Evolutionary conservation across 163 green algal genomes (phyloP).

Genomic region (Botryococcus braunii): DNA sequence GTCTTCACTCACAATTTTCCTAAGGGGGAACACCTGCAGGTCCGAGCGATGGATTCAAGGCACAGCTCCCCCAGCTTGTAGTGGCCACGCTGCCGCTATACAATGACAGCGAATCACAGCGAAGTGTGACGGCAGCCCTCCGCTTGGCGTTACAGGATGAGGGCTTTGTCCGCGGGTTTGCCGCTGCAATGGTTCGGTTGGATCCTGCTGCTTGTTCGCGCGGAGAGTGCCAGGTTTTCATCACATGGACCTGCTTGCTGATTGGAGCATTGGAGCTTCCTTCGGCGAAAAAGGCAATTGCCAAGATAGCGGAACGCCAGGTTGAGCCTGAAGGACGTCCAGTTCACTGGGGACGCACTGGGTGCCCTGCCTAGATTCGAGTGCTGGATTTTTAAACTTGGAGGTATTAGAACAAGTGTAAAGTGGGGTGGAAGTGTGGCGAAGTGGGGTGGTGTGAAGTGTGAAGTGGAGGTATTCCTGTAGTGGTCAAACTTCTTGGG

Average conservation of each 20-base stretch:
- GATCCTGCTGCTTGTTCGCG: constrained; percentile 6
- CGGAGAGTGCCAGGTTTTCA: constrained; percentile 33
- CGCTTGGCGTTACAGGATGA: constrained; percentile 17
- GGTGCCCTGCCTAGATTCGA: too few species aligned
- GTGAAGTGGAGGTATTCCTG: too few species aligned
- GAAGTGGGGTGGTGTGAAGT: too few species aligned
- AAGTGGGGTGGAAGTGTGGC: too few species aligned
- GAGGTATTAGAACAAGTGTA: too few species aligned
- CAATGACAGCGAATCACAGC: constrained; percentile 20
- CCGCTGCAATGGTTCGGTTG: constrained; percentile 37
- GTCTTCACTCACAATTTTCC: too few species aligned
- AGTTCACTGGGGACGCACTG: too few species aligned
- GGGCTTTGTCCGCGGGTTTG: constrained; percentile 49
- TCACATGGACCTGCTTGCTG: constrained; percentile 42
- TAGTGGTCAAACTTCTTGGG: too few species aligned
- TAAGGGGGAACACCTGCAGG: too few species aligned
- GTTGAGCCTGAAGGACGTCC: neutral
- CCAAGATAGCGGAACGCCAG: constrained; percentile 54
- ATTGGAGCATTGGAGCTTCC: constrained; percentile 38
- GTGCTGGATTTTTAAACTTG: too few species aligned
- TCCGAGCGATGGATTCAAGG: constrained; percentile 33
- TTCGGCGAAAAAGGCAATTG: constrained; percentile 45
- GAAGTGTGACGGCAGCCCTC: constrained; percentile 14
- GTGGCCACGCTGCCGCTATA: constrained; percentile 37
- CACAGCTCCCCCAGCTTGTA: constrained; percentile 35